Percentiles rank a stretch among this genome's conserved stretches.
phyloP scores from a whole-genome alignment of 2,329 filamentous ascomycete genomes.

The Fusarium buxicola region DNA sequence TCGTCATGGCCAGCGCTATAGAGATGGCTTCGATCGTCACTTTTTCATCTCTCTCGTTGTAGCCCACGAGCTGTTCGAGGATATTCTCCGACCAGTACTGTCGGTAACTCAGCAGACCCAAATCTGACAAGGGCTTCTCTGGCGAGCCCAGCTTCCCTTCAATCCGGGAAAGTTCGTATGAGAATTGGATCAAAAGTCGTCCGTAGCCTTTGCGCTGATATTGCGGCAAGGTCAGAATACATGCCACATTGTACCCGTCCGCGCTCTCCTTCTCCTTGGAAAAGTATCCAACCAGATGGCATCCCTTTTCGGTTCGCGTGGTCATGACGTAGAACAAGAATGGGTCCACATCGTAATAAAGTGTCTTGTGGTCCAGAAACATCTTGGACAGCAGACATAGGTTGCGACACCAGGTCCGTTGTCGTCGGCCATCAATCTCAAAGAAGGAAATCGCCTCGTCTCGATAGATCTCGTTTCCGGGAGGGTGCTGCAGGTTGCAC shows the following conservation, averaged over 20 bases:
- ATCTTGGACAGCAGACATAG: conserved; percentile 94
- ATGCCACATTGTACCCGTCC: conserved; percentile 97
- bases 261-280: conserved; percentile 98
- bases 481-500: conserved; percentile 90
- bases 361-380: conserved; percentile 96
- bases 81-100: conserved; percentile 99
- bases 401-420: conserved; percentile 96
- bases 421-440: conserved; percentile 93
- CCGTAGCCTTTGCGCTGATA: conserved; percentile 97
- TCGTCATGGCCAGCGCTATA: conserved; percentile 88
- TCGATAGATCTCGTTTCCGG: conserved; percentile 97
- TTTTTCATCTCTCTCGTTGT: conserved; percentile 74
- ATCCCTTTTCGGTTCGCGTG: conserved; percentile 86
- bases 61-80: conserved; percentile 83
- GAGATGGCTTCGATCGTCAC: conserved; percentile 90
- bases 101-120: conserved; percentile 92
- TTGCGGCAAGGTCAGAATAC: conserved; percentile 95
- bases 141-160: conserved; percentile 96
- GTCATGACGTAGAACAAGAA: conserved; percentile 99
- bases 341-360: conserved; percentile 99
- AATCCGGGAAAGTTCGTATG: conserved; percentile 94
- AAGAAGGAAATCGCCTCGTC: conserved; percentile 96
- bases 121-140: conserved; percentile 94
- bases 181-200: conserved; percentile 93
- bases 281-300: conserved; percentile 98